A percentile compares a stretch with the other conserved stretches of the same genome.
These are phyloP conservation scores for Aureobasidium melanogenum DNA, from an alignment of 2,329 filamentous ascomycete species.

Conservation along the genomic window DNA sequence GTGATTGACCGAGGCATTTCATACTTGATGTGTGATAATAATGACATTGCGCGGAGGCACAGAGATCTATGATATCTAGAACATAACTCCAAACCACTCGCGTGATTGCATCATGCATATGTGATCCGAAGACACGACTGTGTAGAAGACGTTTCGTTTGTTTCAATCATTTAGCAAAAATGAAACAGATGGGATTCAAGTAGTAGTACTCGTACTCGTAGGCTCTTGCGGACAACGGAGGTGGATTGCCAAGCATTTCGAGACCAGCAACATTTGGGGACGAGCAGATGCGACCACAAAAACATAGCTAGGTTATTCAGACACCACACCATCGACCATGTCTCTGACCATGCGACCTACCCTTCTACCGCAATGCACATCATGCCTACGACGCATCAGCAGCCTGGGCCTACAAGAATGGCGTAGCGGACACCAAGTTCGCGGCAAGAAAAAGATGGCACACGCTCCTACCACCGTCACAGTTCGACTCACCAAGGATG, in stretches of 20 bases:
- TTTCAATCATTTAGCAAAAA: background rate
- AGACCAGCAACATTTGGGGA: background rate
- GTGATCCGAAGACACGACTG: background rate
- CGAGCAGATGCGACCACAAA: background rate
- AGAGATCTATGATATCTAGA: background rate
- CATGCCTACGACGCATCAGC: slow-evolving; percentile 14
- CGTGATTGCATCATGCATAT: background rate
- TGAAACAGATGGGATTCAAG: background rate
- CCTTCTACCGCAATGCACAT: slow-evolving; percentile 13
- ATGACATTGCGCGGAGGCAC: background rate
- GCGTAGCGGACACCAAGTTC: slow-evolving; percentile 21
- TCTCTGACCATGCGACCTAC: slow-evolving; percentile 12
- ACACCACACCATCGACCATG: slow-evolving; percentile 10
- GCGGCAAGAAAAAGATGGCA: slow-evolving; percentile 29
- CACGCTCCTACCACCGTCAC: slow-evolving; percentile 30
- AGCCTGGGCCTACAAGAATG: slow-evolving; percentile 10
- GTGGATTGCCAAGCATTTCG: no score
- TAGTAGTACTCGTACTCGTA: background rate
- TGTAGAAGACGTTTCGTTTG: background rate
- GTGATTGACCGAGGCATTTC: background rate
- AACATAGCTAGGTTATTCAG: background rate
- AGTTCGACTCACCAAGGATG: slow-evolving; percentile 44
- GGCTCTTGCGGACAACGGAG: background rate
- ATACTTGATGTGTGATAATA: background rate
- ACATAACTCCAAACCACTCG: background rate